Conservation (phyloP, 2,329 filamentous ascomycete genomes). For the Neofusicoccum cordaticola region DNA sequence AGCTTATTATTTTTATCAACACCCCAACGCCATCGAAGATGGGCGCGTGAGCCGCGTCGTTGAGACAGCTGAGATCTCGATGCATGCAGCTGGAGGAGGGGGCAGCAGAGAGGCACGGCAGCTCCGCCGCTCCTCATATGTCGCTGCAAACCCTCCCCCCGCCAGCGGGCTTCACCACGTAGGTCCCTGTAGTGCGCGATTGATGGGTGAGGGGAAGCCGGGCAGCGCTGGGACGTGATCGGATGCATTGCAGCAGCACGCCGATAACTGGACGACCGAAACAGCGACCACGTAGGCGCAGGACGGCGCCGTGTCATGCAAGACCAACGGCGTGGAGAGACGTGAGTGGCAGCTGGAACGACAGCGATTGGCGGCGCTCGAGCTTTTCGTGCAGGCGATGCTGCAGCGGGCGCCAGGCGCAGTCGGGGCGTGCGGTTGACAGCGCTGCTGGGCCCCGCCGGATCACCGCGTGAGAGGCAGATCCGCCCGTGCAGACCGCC, state of each 20-base stretch:
- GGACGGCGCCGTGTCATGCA: not conserved
- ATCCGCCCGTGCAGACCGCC: not conserved
- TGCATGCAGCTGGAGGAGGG: not conserved
- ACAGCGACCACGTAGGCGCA: not conserved
- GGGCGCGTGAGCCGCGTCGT: not conserved
- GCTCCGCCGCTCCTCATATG: not conserved
- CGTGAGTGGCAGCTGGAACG: not conserved
- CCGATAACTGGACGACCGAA: not conserved
- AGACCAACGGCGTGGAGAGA: not conserved
- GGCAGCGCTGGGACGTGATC: not conserved
- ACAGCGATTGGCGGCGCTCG: not conserved
- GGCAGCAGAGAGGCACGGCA: not conserved
- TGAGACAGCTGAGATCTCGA: slow-evolving; percentile 4
- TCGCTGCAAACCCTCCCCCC: not conserved
- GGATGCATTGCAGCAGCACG: slow-evolving; percentile 1
- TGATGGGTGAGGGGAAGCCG: not conserved
- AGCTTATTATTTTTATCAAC: slow-evolving; percentile 7
- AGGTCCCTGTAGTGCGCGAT: not conserved
- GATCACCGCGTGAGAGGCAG: not conserved
- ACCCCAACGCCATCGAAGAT: not conserved
- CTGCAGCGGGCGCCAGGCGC: too few species aligned
- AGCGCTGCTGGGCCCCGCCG: too few species aligned
- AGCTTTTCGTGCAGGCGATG: not conserved
- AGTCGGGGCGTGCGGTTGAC: too few species aligned
- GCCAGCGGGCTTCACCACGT: slow-evolving; percentile 2